Base-by-base conservation (phyloP, 805 yeast species). In the Starmerella apis region DNA sequence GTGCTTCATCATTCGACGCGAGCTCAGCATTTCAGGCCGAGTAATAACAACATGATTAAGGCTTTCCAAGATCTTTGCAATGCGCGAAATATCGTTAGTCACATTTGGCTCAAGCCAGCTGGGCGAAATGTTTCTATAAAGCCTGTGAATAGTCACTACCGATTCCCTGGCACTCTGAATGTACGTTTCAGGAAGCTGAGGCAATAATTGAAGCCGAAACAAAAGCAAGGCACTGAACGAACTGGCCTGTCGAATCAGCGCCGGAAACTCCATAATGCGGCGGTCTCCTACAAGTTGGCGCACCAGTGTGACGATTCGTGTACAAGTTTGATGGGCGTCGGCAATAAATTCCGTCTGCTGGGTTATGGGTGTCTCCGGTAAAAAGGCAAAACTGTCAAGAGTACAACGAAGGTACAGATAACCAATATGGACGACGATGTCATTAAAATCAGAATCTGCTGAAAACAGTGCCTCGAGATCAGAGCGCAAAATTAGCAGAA, bases 151-250 rank as follows among this genome's bases (percentile, higher is more conserved):
- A 0, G 96, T 88, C 13, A 88, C 96, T 59, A 88, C 84, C 3
- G 94, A 83, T 65, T 88, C 96, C 56, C 96, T 75, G 1, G 95
- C 88, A 27, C 94, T 82, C 60, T 86, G 94, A 37, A 86, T 78
- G 61, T 81, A 85, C 39, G 63, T 78, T 65, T 47, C 81, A 59
- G 81, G 83, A 43, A 82, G 65, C 44, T 86, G 70, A 3, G 94
- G 84, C 0, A 94, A 81, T 50, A 86, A 68, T 60, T 86, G 95
- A 37, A 88, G 71, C 57, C 88, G 78, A 71, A 88, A 88, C 24
- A 88, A 68, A 16, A 85, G 71, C 37, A 87, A 71, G 0, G 88
- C 92, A 7, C 68, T 80, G 61, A 80, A 82, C 0, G 92, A 78
- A 27, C 83, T 83, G n/a, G 90, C 77, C 60, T 87, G 95, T 56